Percentiles rank a stretch among this genome's conserved stretches.
These are phyloP conservation scores for Hyaloscypha finlandica DNA, from an alignment of 495 filamentous ascomycete species.

Conservation along the genomic window DNA sequence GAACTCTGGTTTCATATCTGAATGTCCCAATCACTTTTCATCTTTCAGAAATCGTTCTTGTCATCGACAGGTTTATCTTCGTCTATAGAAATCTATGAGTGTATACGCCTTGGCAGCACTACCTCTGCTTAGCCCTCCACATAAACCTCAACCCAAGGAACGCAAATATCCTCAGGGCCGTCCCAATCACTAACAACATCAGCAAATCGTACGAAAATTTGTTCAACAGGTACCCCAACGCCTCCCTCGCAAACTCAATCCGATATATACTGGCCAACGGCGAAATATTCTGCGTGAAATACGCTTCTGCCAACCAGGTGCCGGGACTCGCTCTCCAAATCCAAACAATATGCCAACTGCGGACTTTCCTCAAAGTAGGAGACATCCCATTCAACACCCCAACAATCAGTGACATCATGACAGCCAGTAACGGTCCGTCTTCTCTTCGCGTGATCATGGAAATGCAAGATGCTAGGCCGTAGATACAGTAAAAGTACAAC, in stretches of 20 bases:
- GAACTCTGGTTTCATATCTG: too few species aligned
- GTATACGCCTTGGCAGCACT: neutral
- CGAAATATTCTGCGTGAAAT: constrained; percentile 48
- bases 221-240: constrained; percentile 43
- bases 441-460: constrained; percentile 49
- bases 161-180: constrained; percentile 43
- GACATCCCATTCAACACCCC: constrained; percentile 51
- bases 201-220: constrained; percentile 41
- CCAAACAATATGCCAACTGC: constrained; percentile 55
- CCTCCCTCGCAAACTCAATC: constrained; percentile 39
- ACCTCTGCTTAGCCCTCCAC: constrained; percentile 22
- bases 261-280: constrained; percentile 50
- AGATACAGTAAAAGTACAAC: constrained; percentile 60
- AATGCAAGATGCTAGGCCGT: constrained; percentile 53
- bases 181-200: constrained; percentile 41
- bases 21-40: too few species aligned
- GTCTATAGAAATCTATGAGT: neutral
- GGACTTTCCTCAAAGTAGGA: constrained; percentile 49
- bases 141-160: constrained; percentile 40
- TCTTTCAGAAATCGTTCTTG: too few species aligned
- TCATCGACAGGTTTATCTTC: neutral
- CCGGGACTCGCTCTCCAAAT: constrained; percentile 54
- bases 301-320: constrained; percentile 59
- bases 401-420: constrained; percentile 49
- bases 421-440: constrained; percentile 51